phyloP scores from a whole-genome alignment of 2,329 filamentous ascomycete genomes.

The Phialocephala sp. region DNA sequence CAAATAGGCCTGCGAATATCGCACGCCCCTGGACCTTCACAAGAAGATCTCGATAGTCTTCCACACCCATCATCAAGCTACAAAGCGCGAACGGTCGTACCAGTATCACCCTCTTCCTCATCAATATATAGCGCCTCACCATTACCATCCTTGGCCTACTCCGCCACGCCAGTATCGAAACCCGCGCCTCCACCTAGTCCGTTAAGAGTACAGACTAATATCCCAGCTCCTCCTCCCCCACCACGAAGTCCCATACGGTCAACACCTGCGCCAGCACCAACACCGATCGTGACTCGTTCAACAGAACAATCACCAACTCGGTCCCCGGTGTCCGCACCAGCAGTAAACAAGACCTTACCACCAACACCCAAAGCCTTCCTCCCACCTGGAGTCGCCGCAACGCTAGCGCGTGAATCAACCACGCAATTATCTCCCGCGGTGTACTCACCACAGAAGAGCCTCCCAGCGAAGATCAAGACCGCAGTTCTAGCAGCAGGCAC shows the following conservation, averaged over 20 bases:
- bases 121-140: conserved; percentile 15
- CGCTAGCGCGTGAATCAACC: conserved; percentile 38
- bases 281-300: conserved; percentile 15
- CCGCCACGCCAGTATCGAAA: conserved; percentile 6
- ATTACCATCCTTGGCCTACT: conserved; percentile 26
- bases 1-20: conserved; percentile 75
- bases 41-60: conserved; percentile 21
- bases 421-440: conserved; percentile 55
- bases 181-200: conserved; percentile 13
- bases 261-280: conserved; percentile 14
- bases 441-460: conserved; percentile 46
- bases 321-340: not conserved
- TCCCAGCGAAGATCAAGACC: conserved; percentile 13
- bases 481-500: not conserved
- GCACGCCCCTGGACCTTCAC: conserved; percentile 45
- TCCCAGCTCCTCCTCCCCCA: conserved; percentile 11
- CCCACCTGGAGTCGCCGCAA: conserved; percentile 32
- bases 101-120: conserved; percentile 16
- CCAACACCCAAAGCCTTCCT: conserved; percentile 28
- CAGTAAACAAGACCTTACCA: conserved; percentile 33
- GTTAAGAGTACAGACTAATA: conserved; percentile 24
- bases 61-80: conserved; percentile 43
- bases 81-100: conserved; percentile 38
- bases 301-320: conserved; percentile 18
- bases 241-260: conserved; percentile 11